Conservation (phyloP, 805 yeast species). For the Kodamaea fukazawae region DNA sequence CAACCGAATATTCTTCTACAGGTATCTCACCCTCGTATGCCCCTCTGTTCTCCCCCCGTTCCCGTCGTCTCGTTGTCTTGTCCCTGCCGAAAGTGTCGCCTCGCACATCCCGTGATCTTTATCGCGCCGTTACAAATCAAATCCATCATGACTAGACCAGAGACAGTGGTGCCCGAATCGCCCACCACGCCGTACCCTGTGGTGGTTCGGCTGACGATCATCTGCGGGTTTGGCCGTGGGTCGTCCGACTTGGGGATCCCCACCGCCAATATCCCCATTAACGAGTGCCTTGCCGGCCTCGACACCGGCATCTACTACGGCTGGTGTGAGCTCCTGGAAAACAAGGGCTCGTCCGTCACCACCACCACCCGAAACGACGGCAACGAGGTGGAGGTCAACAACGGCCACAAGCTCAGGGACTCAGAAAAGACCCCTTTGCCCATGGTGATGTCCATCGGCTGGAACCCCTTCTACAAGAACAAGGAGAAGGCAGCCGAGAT, state of each 20-base stretch:
- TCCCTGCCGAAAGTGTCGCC: too few relatives aligned
- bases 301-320: conserved; percentile 92
- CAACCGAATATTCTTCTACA: too few relatives aligned
- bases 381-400: conserved; percentile 46
- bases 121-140: neutral
- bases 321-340: conserved; percentile 44
- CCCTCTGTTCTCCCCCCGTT: too few relatives aligned
- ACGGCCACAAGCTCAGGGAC: conserved; percentile 50
- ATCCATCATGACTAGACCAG: conserved; percentile 38
- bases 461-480: conserved; percentile 90
- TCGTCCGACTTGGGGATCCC: conserved; percentile 92
- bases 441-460: conserved; percentile 94
- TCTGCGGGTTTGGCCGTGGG: conserved; percentile 94
- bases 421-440: conserved; percentile 57
- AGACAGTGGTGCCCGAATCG: conserved; percentile 41
- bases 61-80: too few relatives aligned
- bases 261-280: conserved; percentile 83
- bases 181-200: conserved; percentile 52
- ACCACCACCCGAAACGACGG: conserved; percentile 21
- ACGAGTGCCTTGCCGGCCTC: conserved; percentile 40
- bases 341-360: conserved; percentile 9
- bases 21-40: too few relatives aligned
- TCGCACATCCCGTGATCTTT: too few relatives aligned
- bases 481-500: conserved; percentile 79
- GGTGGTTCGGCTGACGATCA: conserved; percentile 45